A percentile compares a stretch with the other conserved stretches of the same genome.
Evolutionary conservation across 768 basidiomycete genomes (phyloP).

Genomic region (Mycena leptocephala): DNA sequence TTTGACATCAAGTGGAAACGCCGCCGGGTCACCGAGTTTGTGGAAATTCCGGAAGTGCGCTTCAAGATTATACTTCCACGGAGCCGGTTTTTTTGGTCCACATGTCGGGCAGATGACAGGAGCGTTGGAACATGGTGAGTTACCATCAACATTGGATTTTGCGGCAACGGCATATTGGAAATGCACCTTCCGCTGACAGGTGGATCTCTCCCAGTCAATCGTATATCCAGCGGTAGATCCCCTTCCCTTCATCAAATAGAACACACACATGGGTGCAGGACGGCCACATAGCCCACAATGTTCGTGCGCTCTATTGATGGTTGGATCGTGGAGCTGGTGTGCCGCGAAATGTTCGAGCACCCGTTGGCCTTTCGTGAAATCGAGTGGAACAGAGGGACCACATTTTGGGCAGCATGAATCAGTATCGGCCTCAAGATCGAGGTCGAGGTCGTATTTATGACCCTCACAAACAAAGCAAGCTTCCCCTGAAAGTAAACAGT

Average conservation of each 20-base stretch:
- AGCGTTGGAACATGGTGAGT: neutral
- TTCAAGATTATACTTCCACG: neutral
- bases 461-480: slow-evolving; percentile 1
- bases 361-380: neutral
- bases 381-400: neutral
- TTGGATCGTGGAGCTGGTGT: neutral
- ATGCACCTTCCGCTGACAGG: neutral
- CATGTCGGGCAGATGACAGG: neutral
- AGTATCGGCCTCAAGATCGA: neutral
- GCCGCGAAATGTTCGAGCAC: neutral
- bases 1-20: too few relatives aligned
- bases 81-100: neutral
- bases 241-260: neutral
- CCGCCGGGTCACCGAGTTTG: neutral
- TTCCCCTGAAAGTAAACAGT: neutral
- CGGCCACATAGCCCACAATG: too few relatives aligned
- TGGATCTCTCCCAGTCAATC: neutral
- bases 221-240: neutral
- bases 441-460: neutral
- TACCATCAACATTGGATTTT: neutral
- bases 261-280: neutral
- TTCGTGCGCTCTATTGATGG: neutral
- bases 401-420: neutral
- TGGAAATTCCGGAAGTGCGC: neutral
- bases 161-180: neutral